Base-by-base conservation (phyloP, 345 rosid species). In the Populus simonii region DNA sequence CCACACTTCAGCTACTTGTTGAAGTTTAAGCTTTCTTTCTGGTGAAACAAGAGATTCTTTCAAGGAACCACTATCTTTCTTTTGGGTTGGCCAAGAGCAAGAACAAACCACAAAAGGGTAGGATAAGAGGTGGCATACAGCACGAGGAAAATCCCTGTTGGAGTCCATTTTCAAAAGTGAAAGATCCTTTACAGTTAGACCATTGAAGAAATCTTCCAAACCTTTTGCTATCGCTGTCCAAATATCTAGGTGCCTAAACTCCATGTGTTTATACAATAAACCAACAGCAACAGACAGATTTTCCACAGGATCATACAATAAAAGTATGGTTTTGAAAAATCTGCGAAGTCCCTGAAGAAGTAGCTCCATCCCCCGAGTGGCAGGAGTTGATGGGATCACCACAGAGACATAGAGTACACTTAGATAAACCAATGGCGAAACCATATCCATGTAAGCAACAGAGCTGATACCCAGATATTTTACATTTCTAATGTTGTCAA, bases 341-440 rank as follows among this genome's bases (percentile, higher is more conserved):
- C 80, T 81, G 43, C 45, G 43, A 12, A 80, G 27, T 47, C 75
- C 75, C 35, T 66, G 83, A 9, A 51, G 63, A 76, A 68, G 29
- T 22, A 77, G 31, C 69, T 85, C 88, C 63, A 22, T 51, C 45
- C 8, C 27, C 4, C 70, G 63, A 23, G 67, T 17, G 17, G 27
- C 70, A 9, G 69, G 74, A 74, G 81, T 71, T 68, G 81, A 81
- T 63, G 77, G 83, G 57, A 75, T 68, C 77, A 83, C 78, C 55
- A 65, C 74, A 57, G 65, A 71, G 78, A 89, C 65, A 73, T 80
- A 86, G 53, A 87, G 73, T 47, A 80, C 79, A 61, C 74, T 78
- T 49, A 90, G 62, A 85, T 87, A 90, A 79, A 75, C 83, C 76
- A 81, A 41, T 7, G 90, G 92, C 68, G 89, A 82, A 79, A 87